A percentile compares a stretch with the other conserved stretches of the same genome.
Conservation (phyloP, 2,329 filamentous ascomycete species). For the Decorospora gaudefroyi region DNA sequence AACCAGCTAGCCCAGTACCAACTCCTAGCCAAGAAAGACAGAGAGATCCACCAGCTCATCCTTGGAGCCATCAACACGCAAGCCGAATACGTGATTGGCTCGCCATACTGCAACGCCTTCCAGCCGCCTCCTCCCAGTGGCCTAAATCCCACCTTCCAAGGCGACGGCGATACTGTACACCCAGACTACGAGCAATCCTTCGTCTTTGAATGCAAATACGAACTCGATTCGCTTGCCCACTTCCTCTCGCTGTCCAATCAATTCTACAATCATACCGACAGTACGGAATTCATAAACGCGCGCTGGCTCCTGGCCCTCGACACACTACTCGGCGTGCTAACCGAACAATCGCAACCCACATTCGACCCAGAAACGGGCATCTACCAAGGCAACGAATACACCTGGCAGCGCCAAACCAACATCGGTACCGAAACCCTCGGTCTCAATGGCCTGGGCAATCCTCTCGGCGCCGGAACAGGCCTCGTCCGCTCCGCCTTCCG, state of each 20-base stretch:
- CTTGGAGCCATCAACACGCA: slow-evolving; percentile 96
- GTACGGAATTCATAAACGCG: slow-evolving; percentile 74
- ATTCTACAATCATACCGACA: slow-evolving; percentile 79
- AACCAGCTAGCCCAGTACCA: slow-evolving; percentile 95
- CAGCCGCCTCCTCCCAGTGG: slow-evolving; percentile 87
- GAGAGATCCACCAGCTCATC: slow-evolving; percentile 76
- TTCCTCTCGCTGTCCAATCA: slow-evolving; percentile 86
- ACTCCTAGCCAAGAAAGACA: slow-evolving; percentile 77
- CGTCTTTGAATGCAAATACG: slow-evolving; percentile 99
- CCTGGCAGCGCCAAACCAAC: slow-evolving; percentile 79
- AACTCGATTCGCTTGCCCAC: slow-evolving; percentile 91
- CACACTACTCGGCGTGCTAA: slow-evolving; percentile 72
- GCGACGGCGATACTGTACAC: slow-evolving; percentile 82
- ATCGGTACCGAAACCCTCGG: slow-evolving; percentile 88
- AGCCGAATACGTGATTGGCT: slow-evolving; percentile 89
- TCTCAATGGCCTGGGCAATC: slow-evolving; percentile 85
- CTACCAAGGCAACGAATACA: slow-evolving; percentile 77
- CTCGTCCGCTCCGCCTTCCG: slow-evolving; percentile 90
- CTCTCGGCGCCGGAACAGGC: slow-evolving; percentile 79
- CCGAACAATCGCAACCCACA: slow-evolving; percentile 78
- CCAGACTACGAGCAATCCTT: slow-evolving; percentile 80
- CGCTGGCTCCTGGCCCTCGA: slow-evolving; percentile 81
- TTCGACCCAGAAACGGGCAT: slow-evolving; percentile 70
- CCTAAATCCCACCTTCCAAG: slow-evolving; percentile 72
- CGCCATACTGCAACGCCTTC: slow-evolving; percentile 97